phyloP scores from a whole-genome alignment of 106 monocot genomes.

The Dactylorhiza incarnata region DNA sequence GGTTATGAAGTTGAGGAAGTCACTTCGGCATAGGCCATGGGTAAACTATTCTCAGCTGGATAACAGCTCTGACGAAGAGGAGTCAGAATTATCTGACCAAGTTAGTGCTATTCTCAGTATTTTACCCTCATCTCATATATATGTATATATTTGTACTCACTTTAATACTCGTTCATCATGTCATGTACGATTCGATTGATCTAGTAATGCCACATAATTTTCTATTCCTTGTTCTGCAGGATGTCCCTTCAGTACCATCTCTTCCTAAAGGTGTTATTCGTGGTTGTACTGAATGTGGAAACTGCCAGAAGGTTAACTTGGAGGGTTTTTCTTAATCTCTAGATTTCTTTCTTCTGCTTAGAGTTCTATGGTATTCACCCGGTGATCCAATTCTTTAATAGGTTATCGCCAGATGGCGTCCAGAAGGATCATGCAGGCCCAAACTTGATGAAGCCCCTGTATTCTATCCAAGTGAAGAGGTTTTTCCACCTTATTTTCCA shows the following conservation, averaged over 20 bases:
- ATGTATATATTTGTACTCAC: background rate
- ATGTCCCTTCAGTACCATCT: constrained; percentile 9
- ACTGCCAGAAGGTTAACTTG: constrained; percentile 66
- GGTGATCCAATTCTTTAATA: constrained; percentile 19
- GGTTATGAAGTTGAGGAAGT: constrained; percentile 34
- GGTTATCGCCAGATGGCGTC: constrained; percentile 59
- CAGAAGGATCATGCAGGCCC: constrained; percentile 54
- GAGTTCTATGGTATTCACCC: constrained; percentile 4
- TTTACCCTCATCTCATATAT: background rate
- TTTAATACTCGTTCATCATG: background rate
- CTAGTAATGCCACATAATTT: constrained; percentile 3
- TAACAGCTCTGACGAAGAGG: constrained; percentile 47
- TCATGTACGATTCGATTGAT: background rate
- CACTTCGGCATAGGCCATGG: constrained; percentile 49
- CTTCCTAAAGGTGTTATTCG: constrained; percentile 71
- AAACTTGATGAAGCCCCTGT: constrained; percentile 69
- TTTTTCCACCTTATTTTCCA: constrained; percentile 9
- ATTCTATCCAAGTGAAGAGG: constrained; percentile 84
- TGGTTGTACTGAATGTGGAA: constrained; percentile 54
- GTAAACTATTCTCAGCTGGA: constrained; percentile 56
- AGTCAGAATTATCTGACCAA: constrained; percentile 37
- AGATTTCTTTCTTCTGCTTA: background rate
- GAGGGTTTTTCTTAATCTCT: background rate
- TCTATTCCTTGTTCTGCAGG: constrained; percentile 18
- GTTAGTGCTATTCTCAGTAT: constrained; percentile 19